Percentiles rank a stretch among this genome's conserved stretches.
These are phyloP conservation scores for Tubosaeta sp. DNA, from an alignment of 768 basidiomycete genomes.

Conservation along the genomic window DNA sequence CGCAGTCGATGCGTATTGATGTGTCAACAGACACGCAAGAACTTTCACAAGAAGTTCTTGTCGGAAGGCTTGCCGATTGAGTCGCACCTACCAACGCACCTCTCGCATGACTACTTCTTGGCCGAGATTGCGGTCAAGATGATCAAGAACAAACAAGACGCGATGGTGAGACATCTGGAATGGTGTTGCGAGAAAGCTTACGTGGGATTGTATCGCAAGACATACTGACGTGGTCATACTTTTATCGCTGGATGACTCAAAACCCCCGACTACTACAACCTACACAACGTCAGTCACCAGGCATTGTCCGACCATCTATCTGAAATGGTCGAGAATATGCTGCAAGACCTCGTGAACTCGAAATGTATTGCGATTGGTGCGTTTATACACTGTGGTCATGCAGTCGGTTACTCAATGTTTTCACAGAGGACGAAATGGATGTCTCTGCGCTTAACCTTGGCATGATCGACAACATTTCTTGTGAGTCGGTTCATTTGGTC, in stretches of 20 bases:
- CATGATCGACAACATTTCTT: slow-evolving; percentile 94
- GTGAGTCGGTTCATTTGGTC: slow-evolving; percentile 38
- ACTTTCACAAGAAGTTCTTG: slow-evolving; percentile 98
- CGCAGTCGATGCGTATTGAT: slow-evolving; percentile 93
- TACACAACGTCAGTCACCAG: slow-evolving; percentile 93
- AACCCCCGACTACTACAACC: slow-evolving; percentile 94
- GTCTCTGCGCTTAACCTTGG: slow-evolving; percentile 28
- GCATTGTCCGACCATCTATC: slow-evolving; percentile 95
- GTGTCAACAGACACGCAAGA: slow-evolving; percentile 96
- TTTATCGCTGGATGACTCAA: slow-evolving; percentile 96
- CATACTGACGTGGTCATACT: slow-evolving; percentile 97
- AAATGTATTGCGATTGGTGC: slow-evolving; percentile 90
- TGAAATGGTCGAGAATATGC: slow-evolving; percentile 89
- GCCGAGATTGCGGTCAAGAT: slow-evolving; percentile 98
- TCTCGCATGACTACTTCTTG: slow-evolving; percentile 94
- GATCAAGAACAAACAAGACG: slow-evolving; percentile 98
- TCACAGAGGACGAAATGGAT: slow-evolving; percentile 84
- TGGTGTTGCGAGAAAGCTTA: neutral
- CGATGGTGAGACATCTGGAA: slow-evolving; percentile 53
- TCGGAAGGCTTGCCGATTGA: slow-evolving; percentile 97
- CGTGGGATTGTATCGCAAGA: slow-evolving; percentile 45
- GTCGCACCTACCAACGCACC: slow-evolving; percentile 84
- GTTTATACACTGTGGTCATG: slow-evolving; percentile 25
- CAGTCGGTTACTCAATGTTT: neutral
- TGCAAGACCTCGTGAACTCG: slow-evolving; percentile 87